Percentiles rank a stretch among this genome's conserved stretches.
phyloP scores from a whole-genome alignment of 2,329 filamentous ascomycete species.

The Periglandula ipomoeae region DNA sequence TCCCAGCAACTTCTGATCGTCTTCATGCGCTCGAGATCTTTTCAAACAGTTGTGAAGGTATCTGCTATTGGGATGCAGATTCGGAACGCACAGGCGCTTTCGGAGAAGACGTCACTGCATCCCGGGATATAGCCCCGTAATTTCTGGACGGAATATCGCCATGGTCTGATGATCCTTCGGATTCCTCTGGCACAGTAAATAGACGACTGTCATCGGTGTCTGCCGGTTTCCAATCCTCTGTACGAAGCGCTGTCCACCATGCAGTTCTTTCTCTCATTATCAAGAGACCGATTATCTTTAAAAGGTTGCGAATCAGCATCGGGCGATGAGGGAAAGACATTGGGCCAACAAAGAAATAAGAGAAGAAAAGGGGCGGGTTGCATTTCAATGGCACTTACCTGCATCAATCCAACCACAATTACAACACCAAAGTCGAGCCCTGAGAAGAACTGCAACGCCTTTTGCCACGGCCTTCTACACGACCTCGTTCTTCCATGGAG shows the following conservation, averaged over 20 bases:
- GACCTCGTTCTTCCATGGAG: conserved; percentile 34
- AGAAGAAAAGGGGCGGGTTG: not conserved
- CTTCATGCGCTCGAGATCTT: not conserved
- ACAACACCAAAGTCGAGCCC: conserved; percentile 47
- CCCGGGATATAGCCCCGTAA: conserved; percentile 13
- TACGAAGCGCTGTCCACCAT: conserved; percentile 22
- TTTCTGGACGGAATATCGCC: conserved; percentile 7
- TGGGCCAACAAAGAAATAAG: not conserved
- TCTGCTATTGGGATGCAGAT: not conserved
- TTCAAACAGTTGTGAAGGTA: not conserved
- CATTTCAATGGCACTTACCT: conserved; percentile 31
- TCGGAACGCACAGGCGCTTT: not conserved
- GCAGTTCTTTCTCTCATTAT: conserved; percentile 19
- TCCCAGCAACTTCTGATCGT: no score
- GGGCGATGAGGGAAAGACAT: not conserved
- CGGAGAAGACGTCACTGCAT: not conserved
- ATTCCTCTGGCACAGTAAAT: conserved; percentile 18
- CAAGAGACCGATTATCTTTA: conserved; percentile 22
- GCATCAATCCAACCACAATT: conserved; percentile 42
- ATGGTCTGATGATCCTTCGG: conserved; percentile 14
- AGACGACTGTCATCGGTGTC: conserved; percentile 14
- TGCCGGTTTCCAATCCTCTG: conserved; percentile 9
- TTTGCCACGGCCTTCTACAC: conserved; percentile 49
- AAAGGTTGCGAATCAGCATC: not conserved
- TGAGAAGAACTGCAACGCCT: conserved; percentile 41